Percentiles rank a stretch among this genome's conserved stretches.
Evolutionary conservation across 2,329 filamentous ascomycete species (phyloP).

Genomic region (Dothistroma pini): DNA sequence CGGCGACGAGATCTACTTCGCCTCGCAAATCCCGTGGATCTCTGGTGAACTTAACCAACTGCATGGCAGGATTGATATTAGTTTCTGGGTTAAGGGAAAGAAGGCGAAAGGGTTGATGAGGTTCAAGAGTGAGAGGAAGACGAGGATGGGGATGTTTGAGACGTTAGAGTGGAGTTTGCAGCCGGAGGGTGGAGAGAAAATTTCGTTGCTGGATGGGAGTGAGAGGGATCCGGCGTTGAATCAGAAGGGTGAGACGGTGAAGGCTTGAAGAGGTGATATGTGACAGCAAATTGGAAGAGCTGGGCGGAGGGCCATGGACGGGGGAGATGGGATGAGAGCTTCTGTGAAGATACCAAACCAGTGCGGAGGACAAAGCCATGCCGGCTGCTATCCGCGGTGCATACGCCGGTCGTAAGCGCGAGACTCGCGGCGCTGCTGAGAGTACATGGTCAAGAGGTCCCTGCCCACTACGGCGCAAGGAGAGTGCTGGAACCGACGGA

Average conservation of each 20-base stretch:
- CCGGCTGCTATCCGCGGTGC: too few species aligned
- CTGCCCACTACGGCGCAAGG: too few species aligned
- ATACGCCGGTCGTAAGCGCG: too few species aligned
- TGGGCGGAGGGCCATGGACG: background rate
- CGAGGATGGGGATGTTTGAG: constrained; percentile 67
- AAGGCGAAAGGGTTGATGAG: constrained; percentile 68
- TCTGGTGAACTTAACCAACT: constrained; percentile 79
- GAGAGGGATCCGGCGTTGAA: constrained; percentile 1
- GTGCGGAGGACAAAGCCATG: too few species aligned
- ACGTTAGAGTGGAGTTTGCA: constrained; percentile 88
- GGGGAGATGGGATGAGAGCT: background rate
- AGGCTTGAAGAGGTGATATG: background rate
- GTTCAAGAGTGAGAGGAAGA: constrained; percentile 71
- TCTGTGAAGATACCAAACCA: background rate
- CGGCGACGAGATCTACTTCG: constrained; percentile 64
- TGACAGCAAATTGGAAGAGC: background rate
- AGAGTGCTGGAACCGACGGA: too few species aligned
- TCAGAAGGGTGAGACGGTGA: constrained; percentile 3
- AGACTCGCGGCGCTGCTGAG: too few species aligned
- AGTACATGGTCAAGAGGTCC: too few species aligned
- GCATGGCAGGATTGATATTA: constrained; percentile 83
- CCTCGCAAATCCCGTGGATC: constrained; percentile 48
- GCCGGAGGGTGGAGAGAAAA: constrained; percentile 57
- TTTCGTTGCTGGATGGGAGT: constrained; percentile 62
- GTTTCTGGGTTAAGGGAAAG: constrained; percentile 80